phyloP scores from a whole-genome alignment of 495 filamentous ascomycete genomes.

The Staphylotrichum longicolle region DNA sequence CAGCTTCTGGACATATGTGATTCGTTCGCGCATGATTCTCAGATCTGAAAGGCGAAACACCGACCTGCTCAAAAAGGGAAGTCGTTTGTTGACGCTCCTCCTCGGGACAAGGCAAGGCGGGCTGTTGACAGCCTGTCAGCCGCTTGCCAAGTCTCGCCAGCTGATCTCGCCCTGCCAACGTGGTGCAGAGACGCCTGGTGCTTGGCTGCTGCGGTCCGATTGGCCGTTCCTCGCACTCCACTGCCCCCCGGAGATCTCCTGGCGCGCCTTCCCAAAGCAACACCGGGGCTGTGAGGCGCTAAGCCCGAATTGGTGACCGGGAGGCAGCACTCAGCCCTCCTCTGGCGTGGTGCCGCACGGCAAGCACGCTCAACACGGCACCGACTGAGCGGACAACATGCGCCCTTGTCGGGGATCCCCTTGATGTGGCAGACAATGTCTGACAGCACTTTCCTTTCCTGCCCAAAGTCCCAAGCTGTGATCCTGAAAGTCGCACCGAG shows the following conservation, averaged over 20 bases:
- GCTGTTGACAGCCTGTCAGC: background rate
- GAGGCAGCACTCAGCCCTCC: slow-evolving; percentile 12
- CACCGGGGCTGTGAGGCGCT: slow-evolving; percentile 28
- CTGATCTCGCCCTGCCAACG: no score
- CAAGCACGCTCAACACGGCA: slow-evolving; percentile 9
- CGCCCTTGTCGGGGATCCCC: background rate
- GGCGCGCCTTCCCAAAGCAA: slow-evolving; percentile 30
- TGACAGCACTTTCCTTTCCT: slow-evolving; percentile 4
- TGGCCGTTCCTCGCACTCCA: slow-evolving; percentile 12
- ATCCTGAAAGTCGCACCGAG: background rate
- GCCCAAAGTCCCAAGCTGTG: background rate
- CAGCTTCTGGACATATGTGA: slow-evolving; percentile 71
- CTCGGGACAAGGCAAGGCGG: no score
- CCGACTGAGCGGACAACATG: background rate
- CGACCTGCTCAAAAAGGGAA: background rate
- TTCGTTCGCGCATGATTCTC: slow-evolving; percentile 71
- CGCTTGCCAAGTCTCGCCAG: background rate
- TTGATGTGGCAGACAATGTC: slow-evolving; percentile 4
- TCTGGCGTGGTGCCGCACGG: background rate
- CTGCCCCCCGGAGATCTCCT: background rate
- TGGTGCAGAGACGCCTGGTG: background rate
- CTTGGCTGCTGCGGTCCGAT: slow-evolving; percentile 7
- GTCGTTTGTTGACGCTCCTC: no score
- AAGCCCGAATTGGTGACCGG: slow-evolving; percentile 36
- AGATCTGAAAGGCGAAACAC: background rate